Conservation (phyloP, 352 stramenopile genomes). For the Peronospora destructor region DNA sequence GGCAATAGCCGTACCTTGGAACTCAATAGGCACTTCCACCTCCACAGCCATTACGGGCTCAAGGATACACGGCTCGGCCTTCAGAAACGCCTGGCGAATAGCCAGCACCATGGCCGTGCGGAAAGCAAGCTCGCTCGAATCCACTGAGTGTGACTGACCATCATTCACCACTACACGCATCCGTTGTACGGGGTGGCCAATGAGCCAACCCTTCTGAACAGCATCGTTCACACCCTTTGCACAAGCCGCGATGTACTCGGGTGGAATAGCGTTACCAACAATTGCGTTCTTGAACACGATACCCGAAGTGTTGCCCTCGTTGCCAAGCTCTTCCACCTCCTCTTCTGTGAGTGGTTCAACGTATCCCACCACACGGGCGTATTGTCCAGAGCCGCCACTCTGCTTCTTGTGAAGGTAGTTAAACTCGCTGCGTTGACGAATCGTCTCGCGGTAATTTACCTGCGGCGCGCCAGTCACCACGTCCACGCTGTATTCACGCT, state of each 20-base stretch:
- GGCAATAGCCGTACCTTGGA: conserved; percentile 92
- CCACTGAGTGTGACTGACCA: conserved; percentile 93
- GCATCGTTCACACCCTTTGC: conserved; percentile 96
- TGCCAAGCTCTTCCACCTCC: conserved; percentile 52
- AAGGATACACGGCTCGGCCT: conserved; percentile 89
- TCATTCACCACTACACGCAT: conserved; percentile 87
- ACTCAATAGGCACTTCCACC: conserved; percentile 91
- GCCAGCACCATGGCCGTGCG: conserved; percentile 92
- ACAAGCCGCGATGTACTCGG: conserved; percentile 97
- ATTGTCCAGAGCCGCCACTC: conserved; percentile 96
- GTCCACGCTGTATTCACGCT: conserved; percentile 96
- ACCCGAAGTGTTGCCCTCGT: conserved; percentile 26
- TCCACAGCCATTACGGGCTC: conserved; percentile 96
- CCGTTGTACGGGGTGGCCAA: conserved; percentile 92
- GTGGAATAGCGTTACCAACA: conserved; percentile 97
- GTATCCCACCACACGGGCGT: conserved; percentile 94
- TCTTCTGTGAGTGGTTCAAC: conserved; percentile 91
- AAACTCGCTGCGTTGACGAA: conserved; percentile 90
- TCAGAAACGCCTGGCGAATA: conserved; percentile 92
- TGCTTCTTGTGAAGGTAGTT: conserved; percentile 99
- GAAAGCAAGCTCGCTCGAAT: conserved; percentile 98
- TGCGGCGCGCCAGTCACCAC: conserved; percentile 87
- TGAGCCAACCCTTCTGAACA: conserved; percentile 91
- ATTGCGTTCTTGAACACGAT: conserved; percentile 97
- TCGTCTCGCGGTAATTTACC: conserved; percentile 99